Evolutionary conservation across 768 basidiomycete species (phyloP).

Genomic region (Pleurotus sapidus): DNA sequence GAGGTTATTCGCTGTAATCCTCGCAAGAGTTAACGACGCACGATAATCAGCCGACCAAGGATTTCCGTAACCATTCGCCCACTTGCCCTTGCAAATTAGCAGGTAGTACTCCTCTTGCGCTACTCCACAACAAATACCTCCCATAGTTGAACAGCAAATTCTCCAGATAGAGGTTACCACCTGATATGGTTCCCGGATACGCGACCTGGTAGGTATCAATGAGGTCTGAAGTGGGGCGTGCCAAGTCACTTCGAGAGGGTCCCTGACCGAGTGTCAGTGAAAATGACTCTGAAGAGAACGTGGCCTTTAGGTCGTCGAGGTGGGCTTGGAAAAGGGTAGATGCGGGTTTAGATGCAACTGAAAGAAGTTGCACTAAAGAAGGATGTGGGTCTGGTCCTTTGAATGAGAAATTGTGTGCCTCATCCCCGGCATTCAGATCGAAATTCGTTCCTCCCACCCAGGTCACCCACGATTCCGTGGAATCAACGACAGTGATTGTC

Average conservation of each 20-base stretch:
- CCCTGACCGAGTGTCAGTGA: slow-evolving; percentile 57
- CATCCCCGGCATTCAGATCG: slow-evolving; percentile 57
- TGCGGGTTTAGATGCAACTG: slow-evolving; percentile 31
- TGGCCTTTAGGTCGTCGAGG: slow-evolving; percentile 43
- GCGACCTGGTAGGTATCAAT: slow-evolving; percentile 49
- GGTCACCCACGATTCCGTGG: slow-evolving; percentile 58
- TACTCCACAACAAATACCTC: slow-evolving; percentile 61
- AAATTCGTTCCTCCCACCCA: slow-evolving; percentile 80
- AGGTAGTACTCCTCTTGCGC: slow-evolving; percentile 60
- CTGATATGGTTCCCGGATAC: slow-evolving; percentile 8
- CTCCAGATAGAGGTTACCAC: slow-evolving; percentile 64
- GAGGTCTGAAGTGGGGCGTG: slow-evolving; percentile 56
- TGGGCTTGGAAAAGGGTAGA: slow-evolving; percentile 42
- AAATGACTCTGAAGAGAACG: slow-evolving; percentile 37
- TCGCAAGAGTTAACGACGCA: slow-evolving; percentile 15
- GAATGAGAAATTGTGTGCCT: slow-evolving; percentile 58
- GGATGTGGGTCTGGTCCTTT: slow-evolving; percentile 57
- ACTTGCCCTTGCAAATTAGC: slow-evolving; percentile 76
- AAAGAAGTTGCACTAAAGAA: slow-evolving; percentile 36
- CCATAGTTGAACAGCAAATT: slow-evolving; percentile 76
- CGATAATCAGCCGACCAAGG: slow-evolving; percentile 66
- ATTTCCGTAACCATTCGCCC: slow-evolving; percentile 53
- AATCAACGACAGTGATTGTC: slow-evolving; percentile 35
- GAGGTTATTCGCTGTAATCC: not conserved
- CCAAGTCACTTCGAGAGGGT: slow-evolving; percentile 34